Evolutionary conservation across 2,329 filamentous ascomycete species (phyloP), one percentile per base, ranked within the genome.

Genomic region (Mycosphaerella sp.): DNA sequence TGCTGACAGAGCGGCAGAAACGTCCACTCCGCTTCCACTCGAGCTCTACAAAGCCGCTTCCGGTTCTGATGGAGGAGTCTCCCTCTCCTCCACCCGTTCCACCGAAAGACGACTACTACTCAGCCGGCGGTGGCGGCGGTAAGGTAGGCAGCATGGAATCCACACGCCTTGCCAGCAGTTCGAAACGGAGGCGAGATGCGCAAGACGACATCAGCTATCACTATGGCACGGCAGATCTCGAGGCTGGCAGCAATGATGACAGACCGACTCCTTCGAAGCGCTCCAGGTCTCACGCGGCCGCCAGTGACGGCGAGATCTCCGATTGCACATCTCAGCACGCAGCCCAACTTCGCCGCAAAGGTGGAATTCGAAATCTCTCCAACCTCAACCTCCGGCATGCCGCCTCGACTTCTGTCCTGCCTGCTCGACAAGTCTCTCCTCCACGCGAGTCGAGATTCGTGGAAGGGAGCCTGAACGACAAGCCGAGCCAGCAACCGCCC

Each of bases 401-500:
- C 31, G 67, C 67, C 44, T 59, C 56, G 3, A 43, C 54, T 8
- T 40, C 55, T 1, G 52, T 62, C 49, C 49, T 61, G 41, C 62
- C 64, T 29, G 55, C 56, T 34, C 48, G 51, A 38, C 56, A 61
- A 39, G 21, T 14, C 36, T 55, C 55, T 41, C 50, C 59, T 39
- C 48, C 57, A 75, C 81, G 74, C 68, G 82, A 72, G 76, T 95
- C 79, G 65, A 85, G 73, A 51, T 86, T 86, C 61, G 70, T 80
- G 38, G 90, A 95, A 72, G 90, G 86, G 40, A 92, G 86, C 65
- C 92, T 95, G 87, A 89, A 85, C 66, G 88, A 95, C 70, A 83
- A 87, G 60, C 76, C 81, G 32, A 91, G 86, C 65, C 79, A 82
- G 55, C 80, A 78, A 55, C 89, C 89, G 29, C 87, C 87, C 0